Percentiles rank a stretch among this genome's conserved stretches.
Conservation (phyloP, 257 asterid species). For the Coffea canephora region DNA sequence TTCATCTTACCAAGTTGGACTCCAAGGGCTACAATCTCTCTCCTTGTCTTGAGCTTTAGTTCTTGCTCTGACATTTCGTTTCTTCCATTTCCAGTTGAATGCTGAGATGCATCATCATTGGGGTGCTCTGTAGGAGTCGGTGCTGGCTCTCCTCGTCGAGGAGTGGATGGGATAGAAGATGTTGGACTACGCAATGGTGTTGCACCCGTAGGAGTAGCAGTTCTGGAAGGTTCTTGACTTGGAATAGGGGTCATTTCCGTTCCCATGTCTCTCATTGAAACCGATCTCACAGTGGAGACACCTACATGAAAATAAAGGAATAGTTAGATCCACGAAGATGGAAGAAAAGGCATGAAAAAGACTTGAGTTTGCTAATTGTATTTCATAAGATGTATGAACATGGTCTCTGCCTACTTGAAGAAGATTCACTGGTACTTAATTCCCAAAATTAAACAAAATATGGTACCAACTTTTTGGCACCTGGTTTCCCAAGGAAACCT, state of each 20-base stretch:
- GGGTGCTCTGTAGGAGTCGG: constrained; percentile 53
- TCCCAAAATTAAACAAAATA: not conserved
- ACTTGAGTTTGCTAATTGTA: not conserved
- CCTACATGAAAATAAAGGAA: constrained; percentile 24
- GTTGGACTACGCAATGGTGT: constrained; percentile 91
- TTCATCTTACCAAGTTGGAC: constrained; percentile 94
- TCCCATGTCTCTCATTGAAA: constrained; percentile 98
- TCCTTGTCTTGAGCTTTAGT: constrained; percentile 66
- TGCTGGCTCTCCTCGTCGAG: constrained; percentile 71
- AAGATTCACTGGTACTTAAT: not conserved
- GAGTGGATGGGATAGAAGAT: constrained; percentile 87
- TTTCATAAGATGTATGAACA: not conserved
- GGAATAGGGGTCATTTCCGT: constrained; percentile 99
- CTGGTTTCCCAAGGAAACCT: no score
- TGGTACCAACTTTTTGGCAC: not conserved
- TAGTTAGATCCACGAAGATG: not conserved
- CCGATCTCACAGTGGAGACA: constrained; percentile 67
- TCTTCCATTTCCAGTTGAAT: constrained; percentile 37
- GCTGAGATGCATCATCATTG: constrained; percentile 24
- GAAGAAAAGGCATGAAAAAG: not conserved
- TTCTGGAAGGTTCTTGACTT: constrained; percentile 95
- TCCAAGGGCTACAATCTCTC: constrained; percentile 92
- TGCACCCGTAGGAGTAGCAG: constrained; percentile 77
- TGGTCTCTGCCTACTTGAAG: not conserved
- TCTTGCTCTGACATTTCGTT: constrained; percentile 76